A percentile compares a stretch with the other conserved stretches of the same genome.
phyloP scores from a whole-genome alignment of 73 alveolate genomes.

The Blepharisma japonicum region DNA sequence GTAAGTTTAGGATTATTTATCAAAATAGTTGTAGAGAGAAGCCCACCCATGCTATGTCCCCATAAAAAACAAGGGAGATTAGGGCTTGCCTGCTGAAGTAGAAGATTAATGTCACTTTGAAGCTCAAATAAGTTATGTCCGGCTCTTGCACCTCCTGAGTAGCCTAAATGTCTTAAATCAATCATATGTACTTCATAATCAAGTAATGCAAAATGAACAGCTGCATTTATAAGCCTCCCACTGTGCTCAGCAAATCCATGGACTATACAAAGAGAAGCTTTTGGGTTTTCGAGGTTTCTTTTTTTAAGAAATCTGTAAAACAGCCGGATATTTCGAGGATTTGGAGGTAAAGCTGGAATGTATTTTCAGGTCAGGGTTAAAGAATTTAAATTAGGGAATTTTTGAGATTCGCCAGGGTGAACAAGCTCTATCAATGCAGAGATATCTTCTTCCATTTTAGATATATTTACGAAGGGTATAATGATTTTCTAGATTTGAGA shows the following conservation, averaged over 20 bases:
- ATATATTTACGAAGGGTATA: too few relatives aligned
- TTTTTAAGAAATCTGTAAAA: background rate
- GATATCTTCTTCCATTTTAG: slow-evolving; percentile 20
- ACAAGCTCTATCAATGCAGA: background rate
- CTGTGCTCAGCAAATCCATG: slow-evolving; percentile 88
- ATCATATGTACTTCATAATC: slow-evolving; percentile 74
- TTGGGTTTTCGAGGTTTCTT: slow-evolving; percentile 4
- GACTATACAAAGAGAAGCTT: slow-evolving; percentile 65
- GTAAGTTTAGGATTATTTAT: slow-evolving; percentile 64
- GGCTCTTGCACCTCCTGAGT: slow-evolving; percentile 68
- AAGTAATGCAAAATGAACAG: slow-evolving; percentile 59
- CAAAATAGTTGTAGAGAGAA: slow-evolving; percentile 50
- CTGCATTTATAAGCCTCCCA: slow-evolving; percentile 64
- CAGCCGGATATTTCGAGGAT: background rate
- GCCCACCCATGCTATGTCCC: slow-evolving; percentile 89
- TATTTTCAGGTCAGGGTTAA: background rate
- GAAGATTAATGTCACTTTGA: slow-evolving; percentile 58
- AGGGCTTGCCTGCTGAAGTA: slow-evolving; percentile 52
- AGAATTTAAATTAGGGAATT: background rate
- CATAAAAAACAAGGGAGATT: slow-evolving; percentile 70
- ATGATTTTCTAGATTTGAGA: too few relatives aligned
- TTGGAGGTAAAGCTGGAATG: slow-evolving; percentile 1
- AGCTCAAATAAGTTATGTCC: slow-evolving; percentile 40
- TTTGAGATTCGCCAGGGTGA: slow-evolving; percentile 8
- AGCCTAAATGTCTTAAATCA: slow-evolving; percentile 83